Base-by-base conservation (phyloP, 805 yeast species). In the Peterozyma toletana region DNA sequence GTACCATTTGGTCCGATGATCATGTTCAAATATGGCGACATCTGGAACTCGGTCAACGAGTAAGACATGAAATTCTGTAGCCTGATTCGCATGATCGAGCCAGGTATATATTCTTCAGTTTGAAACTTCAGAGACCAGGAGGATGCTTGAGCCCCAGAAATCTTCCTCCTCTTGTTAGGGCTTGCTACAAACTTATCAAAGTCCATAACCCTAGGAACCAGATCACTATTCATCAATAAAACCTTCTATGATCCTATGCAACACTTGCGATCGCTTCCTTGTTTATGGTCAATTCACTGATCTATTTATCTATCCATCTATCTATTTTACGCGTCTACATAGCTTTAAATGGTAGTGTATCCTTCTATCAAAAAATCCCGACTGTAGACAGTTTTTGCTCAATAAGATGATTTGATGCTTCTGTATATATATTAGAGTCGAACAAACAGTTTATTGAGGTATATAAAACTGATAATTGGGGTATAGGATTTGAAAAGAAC, bases 1-100 rank as follows among this genome's bases (percentile, higher is more conserved):
- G 96, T 78, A 33, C 99, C 99, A 59, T 93, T 93, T 11, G 97
- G 97, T 0, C 97, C 99, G 42, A 93, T 83, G 46, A 93, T 85
- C 82, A 93, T 78, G 57, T 93, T 93, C 57, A 93, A 69, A 2
- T 82, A 70, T 0, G 97, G 96, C 0, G 91, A 84, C 45, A 91
- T 72, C 35, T 71, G 70, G 60, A 87, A 88, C 59, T 83, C 89
- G 0, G 86, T 79, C 38, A 73, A 62, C 1, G 78, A 55, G 58
- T 83, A 85, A 0, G 90, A 83, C 57, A 86, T 80, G 66, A 83
- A 83, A 57, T 83, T 80, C 43, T 57, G 58, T 43, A 83, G 68
- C 41, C 64, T 69, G 29, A 83, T 77, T 13, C 75, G 62, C 3
- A 78, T 53, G 39, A 77, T 66, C 3, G 75, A 59, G 1, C 81